Base-by-base conservation (phyloP, 1,284 basidiomycete species). In the Moniliophthora roreri region DNA sequence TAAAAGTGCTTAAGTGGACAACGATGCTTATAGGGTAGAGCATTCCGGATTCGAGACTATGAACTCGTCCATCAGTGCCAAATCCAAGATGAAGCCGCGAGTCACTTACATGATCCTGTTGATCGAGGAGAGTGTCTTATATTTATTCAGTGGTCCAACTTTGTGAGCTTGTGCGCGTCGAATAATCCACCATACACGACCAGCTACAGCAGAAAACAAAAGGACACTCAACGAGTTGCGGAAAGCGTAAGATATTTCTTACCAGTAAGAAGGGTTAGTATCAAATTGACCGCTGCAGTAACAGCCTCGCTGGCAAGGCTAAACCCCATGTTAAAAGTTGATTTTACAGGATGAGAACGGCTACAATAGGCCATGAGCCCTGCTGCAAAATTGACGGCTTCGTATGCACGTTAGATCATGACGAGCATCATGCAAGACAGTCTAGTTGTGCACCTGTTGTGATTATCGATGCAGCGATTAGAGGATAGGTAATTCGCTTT, bases 141-240 rank as follows among this genome's bases (percentile, higher is more conserved):
- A 44, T 21, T 24, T 5, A 3, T 15, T 15, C 24, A 3, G 18
- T 15, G 2, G 41, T 21, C n/a, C 1, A 16, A 13, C 26, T 42
- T 23, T 15, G 15, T 4, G 41, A 8, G 13, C 41, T 44, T 44
- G 16, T 3, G 28, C 24, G 6, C 11, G 23, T 4, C 44, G 24
- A n/a, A n/a, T 46, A 13, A 46, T 28, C 44, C 44, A 32, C 44
- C 44, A 46, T n/a, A 46, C 18, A 4, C 44, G 44, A 28, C 44
- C 44, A n/a, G 44, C 44, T 46, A 6, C 2, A 32, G 21, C n/a
- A 21, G 18, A 8, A 23, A 10, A 28, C 11, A 46, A 13, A 4
- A 8, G 15, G 3, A 4, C 15, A 26, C 11, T 4, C n/a, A 32
- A 16, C 28, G 21, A n/a, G 16, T 15, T 46, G 16, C 37, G 20